These are phyloP conservation scores for Neodidymelliopsis sp. DNA, from an alignment of 2,329 filamentous ascomycete species.

Conservation along the genomic window DNA sequence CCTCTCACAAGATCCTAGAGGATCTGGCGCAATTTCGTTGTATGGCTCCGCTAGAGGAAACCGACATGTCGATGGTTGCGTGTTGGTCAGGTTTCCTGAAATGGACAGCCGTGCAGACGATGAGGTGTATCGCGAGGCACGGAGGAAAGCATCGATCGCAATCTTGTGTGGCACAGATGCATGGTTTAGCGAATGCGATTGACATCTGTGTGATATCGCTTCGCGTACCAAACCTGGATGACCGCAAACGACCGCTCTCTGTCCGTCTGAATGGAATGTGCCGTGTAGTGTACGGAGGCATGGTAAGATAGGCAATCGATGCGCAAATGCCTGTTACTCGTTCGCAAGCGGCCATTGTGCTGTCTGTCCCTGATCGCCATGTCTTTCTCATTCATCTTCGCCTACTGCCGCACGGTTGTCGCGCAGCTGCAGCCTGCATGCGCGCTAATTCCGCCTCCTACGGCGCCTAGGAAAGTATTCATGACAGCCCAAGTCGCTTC, in stretches of 20 bases:
- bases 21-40: conserved; percentile 6
- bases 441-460: not conserved
- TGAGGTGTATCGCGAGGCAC: not conserved
- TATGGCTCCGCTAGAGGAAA: not conserved
- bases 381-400: not conserved
- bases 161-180: conserved; percentile 1
- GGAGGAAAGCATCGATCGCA: not conserved
- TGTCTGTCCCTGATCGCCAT: conserved; percentile 1
- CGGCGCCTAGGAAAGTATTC: not conserved
- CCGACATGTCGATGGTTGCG: not conserved
- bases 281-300: no score
- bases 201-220: no score
- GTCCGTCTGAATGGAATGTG: no score
- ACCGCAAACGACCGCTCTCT: no score
- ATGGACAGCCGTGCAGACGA: not conserved
- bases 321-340: not conserved
- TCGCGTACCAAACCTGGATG: no score
- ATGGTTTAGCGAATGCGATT: no score
- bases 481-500: not conserved
- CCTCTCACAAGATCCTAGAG: not conserved
- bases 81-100: not conserved
- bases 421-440: conserved; percentile 1
- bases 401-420: not conserved
- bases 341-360: not conserved
- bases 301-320: not conserved